Evolutionary conservation across 768 basidiomycete genomes (phyloP).

Genomic region (Daedalea quercina): DNA sequence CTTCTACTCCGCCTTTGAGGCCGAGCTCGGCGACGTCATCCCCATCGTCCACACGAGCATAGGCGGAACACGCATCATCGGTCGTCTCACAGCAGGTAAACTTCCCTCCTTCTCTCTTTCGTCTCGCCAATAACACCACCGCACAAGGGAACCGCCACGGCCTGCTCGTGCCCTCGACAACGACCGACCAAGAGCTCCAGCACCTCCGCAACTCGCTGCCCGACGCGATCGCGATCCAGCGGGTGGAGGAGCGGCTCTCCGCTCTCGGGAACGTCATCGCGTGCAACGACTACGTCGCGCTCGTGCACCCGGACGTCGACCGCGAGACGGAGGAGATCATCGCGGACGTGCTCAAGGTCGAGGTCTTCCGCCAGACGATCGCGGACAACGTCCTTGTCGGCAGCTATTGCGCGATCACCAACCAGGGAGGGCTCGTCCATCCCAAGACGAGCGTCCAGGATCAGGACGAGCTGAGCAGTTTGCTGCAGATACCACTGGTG

Average conservation of each 20-base stretch:
- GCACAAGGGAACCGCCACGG: conserved; percentile 87
- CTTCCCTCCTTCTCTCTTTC: not conserved
- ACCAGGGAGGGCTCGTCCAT: conserved; percentile 97
- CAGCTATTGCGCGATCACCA: conserved; percentile 90
- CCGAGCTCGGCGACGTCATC: conserved; percentile 86
- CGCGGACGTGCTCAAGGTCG: conserved; percentile 97
- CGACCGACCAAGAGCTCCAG: conserved; percentile 97
- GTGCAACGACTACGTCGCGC: conserved; percentile 97
- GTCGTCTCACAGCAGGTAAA: conserved; percentile 85
- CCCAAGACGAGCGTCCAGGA: conserved; percentile 96
- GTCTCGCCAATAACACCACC: not conserved
- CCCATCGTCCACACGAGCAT: conserved; percentile 97
- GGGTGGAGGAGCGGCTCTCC: conserved; percentile 94
- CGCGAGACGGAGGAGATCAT: conserved; percentile 99
- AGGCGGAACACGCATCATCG: conserved; percentile 89
- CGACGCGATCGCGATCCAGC: conserved; percentile 87
- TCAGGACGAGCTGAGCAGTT: conserved; percentile 91
- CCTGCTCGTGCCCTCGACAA: conserved; percentile 90
- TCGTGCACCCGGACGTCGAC: conserved; percentile 97
- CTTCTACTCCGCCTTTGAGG: conserved; percentile 97
- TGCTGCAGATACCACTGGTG: conserved; percentile 92
- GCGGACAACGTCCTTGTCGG: conserved; percentile 97
- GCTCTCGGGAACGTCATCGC: conserved; percentile 98
- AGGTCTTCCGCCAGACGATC: conserved; percentile 96
- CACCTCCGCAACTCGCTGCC: conserved; percentile 95